Evolutionary conservation across 2,329 filamentous ascomycete genomes (phyloP).

Genomic region (Paecilomyces niveus): DNA sequence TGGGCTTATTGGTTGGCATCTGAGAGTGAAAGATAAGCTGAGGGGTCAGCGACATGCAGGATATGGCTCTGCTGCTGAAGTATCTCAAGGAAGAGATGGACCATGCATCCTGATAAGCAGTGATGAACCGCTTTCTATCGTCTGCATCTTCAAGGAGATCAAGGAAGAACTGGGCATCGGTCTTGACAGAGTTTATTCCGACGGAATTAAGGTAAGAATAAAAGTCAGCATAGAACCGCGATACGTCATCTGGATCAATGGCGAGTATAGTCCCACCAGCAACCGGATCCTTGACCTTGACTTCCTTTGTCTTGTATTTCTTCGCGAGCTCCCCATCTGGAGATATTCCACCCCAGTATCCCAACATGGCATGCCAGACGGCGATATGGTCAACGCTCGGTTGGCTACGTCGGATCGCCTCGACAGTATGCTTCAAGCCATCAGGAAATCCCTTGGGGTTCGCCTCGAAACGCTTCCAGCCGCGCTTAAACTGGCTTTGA

Average conservation of each 20-base stretch:
- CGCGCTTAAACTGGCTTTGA: conserved; percentile 44
- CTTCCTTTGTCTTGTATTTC: conserved; percentile 65
- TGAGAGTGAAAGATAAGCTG: conserved; percentile 81
- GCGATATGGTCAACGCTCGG: conserved; percentile 73
- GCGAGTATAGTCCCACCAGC: conserved; percentile 61
- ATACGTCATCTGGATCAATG: conserved; percentile 66
- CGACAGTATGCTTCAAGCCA: conserved; percentile 66
- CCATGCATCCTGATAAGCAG: conserved; percentile 81
- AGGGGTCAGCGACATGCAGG: conserved; percentile 90
- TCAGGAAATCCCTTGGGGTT: conserved; percentile 70
- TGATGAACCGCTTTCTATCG: conserved; percentile 64
- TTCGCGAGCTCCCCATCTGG: conserved; percentile 66
- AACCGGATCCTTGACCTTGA: conserved; percentile 50
- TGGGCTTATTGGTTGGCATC: conserved; percentile 66
- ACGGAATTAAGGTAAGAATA: conserved; percentile 69
- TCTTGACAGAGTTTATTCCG: conserved; percentile 83
- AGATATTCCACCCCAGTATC: conserved; percentile 88
- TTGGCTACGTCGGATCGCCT: conserved; percentile 61
- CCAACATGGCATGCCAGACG: conserved; percentile 85
- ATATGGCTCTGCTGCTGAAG: conserved; percentile 72
- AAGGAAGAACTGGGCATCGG: conserved; percentile 84
- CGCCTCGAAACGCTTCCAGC: conserved; percentile 81
- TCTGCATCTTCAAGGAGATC: conserved; percentile 65
- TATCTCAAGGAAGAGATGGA: conserved; percentile 67
- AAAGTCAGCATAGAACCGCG: conserved; percentile 80